Conservation (phyloP, 2,329 filamentous ascomycete genomes). For the Ascochyta lentis region DNA sequence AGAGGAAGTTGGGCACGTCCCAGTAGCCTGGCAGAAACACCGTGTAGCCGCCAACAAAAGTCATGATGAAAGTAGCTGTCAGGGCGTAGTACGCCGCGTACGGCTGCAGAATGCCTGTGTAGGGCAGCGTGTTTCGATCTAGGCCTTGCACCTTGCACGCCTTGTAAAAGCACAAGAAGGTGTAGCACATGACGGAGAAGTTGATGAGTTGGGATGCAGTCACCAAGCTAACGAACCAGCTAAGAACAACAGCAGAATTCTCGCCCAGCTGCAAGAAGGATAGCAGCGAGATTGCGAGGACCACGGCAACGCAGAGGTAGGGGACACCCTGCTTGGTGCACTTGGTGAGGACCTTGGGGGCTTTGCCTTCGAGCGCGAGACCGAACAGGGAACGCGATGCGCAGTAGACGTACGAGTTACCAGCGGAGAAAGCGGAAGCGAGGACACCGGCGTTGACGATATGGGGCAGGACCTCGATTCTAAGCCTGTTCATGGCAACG, state of each 20-base stretch:
- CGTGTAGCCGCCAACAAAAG: slow-evolving; percentile 76
- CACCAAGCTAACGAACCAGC: slow-evolving; percentile 76
- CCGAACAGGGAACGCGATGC: slow-evolving; percentile 62
- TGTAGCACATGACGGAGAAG: slow-evolving; percentile 65
- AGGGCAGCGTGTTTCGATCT: slow-evolving; percentile 71
- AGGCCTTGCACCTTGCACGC: slow-evolving; percentile 74
- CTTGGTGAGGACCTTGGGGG: slow-evolving; percentile 62
- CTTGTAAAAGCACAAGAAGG: slow-evolving; percentile 75
- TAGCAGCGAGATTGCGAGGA: slow-evolving; percentile 72
- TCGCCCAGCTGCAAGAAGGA: slow-evolving; percentile 78
- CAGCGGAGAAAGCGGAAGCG: slow-evolving; percentile 63
- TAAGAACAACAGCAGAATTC: slow-evolving; percentile 70
- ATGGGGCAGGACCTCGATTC: slow-evolving; percentile 62
- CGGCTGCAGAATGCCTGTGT: slow-evolving; percentile 72
- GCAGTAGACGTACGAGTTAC: slow-evolving; percentile 63
- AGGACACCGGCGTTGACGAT: slow-evolving; percentile 66
- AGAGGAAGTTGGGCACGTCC: slow-evolving; percentile 74
- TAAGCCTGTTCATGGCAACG: slow-evolving; percentile 64
- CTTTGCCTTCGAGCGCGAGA: slow-evolving; percentile 61
- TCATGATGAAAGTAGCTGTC: slow-evolving; percentile 70
- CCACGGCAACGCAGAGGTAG: slow-evolving; percentile 72
- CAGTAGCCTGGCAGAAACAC: slow-evolving; percentile 75
- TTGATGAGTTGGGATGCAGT: slow-evolving; percentile 69
- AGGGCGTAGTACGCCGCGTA: slow-evolving; percentile 74
- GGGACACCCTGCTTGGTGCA: slow-evolving; percentile 71